Base-by-base conservation (phyloP, 768 basidiomycete genomes). In the Pulveroboletus sp. region DNA sequence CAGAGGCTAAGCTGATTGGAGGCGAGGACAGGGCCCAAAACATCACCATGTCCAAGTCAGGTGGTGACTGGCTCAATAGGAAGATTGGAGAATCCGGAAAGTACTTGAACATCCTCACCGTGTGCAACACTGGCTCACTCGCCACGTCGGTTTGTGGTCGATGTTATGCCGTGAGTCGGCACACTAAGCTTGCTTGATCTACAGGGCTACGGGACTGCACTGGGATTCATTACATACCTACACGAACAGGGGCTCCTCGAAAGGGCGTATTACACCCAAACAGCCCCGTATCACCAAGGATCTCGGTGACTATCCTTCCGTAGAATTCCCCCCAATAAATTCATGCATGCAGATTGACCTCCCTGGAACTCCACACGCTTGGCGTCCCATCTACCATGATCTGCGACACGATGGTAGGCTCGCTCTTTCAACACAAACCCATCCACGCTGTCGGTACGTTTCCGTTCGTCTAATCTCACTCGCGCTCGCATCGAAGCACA, bases 401-500 rank as follows among this genome's bases (percentile, higher is more conserved):
- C 42, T 95, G 93, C 63, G 95, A 98, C 63, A 95, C 91, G 32
- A 96, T 96, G 89, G 90, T 98, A 15, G 95, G 95, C 8, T 94
- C 92, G 1, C 71, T 97, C 45, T 90, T 98, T 73, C 91, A 94
- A 63, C 82, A 93, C 63, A 77, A 89, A 63, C 68, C 76, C 18
- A 89, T 94, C 46, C 87, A 93, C 60, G 89, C 84, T 26, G 82
- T 93, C 47, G 82, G 87, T 89, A 54, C 57, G 64, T 56, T 49
- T 11, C 24, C 44, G 41, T 39, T 18, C 38, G 9, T 33, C n/a
- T 9, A n/a, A 33, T 15, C 8, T 14, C 11, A 10, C 18, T 14
- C 28, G 15, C 32, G 28, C 3, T 12, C 2, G 5, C 15, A n/a
- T 42, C 32, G 24, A 8, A 8, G 17, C 36, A 47, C 26, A 33